Evolutionary conservation across 192 early-diverging fungal species (phyloP), one percentile per base, ranked within the genome.

Genomic region (Umbelopsis sp.): DNA sequence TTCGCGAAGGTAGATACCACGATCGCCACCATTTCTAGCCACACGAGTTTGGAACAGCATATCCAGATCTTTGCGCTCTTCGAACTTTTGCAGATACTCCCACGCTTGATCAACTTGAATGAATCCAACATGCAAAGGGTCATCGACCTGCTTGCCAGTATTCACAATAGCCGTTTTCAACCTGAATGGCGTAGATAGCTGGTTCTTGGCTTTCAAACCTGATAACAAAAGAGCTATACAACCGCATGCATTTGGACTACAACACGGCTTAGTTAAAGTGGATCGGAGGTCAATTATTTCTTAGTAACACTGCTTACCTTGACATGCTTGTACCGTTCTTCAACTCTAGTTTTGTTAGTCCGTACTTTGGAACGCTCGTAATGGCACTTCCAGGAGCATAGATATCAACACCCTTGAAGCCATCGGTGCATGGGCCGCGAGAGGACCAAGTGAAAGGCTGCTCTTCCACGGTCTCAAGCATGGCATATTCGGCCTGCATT

Each of bases 291-390:
- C 3, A 21, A 49, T 20, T 35, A 21, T 15, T 37, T 12, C 6
- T 52, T 30, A 3, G 2, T 23, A 16, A 41, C 37, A 41, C 7
- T 41, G 37, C 48, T 71, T 68, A 77, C 71, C 70, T 77, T 33
- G 91, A 90, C 97, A 99, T 99, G 66, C 89, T 91, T 20, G 97
- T 98, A 55, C 97, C 97, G 79, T 97, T 98, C 87, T 91, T 92
- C 50, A 93, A 84, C 68, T 89, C 86, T 61, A 87, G 78, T 30
- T 86, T 86, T 51, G 88, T 77, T 15, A 87, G 80, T 13, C 86
- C 89, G 79, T 93, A 99, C 21, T 90, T 82, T 9, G 97, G 96
- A 33, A 94, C 91, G 69, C 89, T 89, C 11, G 97, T 93, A 66
- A 98, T 90, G 8, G 97, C 97, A 37, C 91, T 93, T 27, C 97